Conservation (phyloP, 2,329 filamentous ascomycete genomes). For the Trichoderma sp. region DNA sequence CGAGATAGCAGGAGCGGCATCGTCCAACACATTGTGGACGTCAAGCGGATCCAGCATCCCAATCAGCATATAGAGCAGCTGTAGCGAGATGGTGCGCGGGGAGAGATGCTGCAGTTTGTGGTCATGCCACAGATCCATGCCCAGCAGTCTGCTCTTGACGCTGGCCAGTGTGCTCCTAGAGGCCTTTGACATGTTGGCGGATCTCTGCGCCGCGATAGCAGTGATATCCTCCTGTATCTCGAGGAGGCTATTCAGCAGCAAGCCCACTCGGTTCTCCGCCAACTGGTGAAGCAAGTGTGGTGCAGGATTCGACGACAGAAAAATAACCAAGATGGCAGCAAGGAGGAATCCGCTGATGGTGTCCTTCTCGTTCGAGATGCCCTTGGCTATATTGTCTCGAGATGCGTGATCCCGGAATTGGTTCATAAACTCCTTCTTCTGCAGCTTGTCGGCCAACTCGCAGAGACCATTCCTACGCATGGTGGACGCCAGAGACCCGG, state of each 20-base stretch:
- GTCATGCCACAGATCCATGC: constrained; percentile 63
- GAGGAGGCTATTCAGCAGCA: constrained; percentile 60
- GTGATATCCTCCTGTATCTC: constrained; percentile 56
- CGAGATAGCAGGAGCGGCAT: constrained; percentile 37
- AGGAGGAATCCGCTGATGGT: constrained; percentile 64
- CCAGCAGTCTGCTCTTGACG: constrained; percentile 56
- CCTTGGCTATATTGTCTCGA: constrained; percentile 67
- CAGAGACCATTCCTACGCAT: constrained; percentile 61
- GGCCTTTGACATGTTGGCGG: constrained; percentile 68
- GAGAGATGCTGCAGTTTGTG: constrained; percentile 55
- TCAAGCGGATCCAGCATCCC: constrained; percentile 37
- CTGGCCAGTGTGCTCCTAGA: constrained; percentile 58
- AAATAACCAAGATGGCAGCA: constrained; percentile 62
- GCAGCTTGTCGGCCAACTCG: constrained; percentile 61
- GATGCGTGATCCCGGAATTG: constrained; percentile 76
- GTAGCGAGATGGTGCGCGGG: constrained; percentile 64
- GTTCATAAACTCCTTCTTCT: constrained; percentile 63
- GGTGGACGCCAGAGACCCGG: constrained; percentile 50
- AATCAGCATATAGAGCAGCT: constrained; percentile 56
- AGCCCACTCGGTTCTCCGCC: constrained; percentile 55
- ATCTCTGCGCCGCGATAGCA: constrained; percentile 64
- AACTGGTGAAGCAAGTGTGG: constrained; percentile 62
- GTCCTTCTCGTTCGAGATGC: constrained; percentile 62
- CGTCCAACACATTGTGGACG: constrained; percentile 38
- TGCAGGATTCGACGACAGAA: constrained; percentile 63